Evolutionary conservation across 2,329 filamentous ascomycete species (phyloP), one percentile per base, ranked within the genome.

Genomic region (Nigrospora sphaerica): DNA sequence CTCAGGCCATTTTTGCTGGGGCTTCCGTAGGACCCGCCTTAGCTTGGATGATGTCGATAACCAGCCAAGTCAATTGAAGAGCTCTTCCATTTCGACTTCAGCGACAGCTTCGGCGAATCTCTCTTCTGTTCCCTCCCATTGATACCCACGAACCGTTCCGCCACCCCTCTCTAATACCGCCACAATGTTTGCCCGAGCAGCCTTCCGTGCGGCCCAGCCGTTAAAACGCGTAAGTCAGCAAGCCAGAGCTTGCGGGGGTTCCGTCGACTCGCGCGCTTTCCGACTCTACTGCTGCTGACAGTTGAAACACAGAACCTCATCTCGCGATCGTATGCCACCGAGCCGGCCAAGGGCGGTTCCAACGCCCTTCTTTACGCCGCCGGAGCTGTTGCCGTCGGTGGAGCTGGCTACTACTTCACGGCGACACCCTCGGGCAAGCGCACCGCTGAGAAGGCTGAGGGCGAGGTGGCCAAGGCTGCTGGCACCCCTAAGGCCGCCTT

Each of bases 251-350:
- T 18, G 35, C 17, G n/a, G 33, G 19, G 12, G 39, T 39, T 19
- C 28, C 38, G 44, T 17, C 3, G 31, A 48, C 50, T 45, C 48
- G 48, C 46, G 39, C 56, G 61, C 46, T 52, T 42, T 35, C 37
- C 19, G 1, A 18, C 35, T 41, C 50, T 45, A 48, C 49, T 42
- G 36, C 32, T 28, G 44, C 56, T 59, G 46, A 61, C 49, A 7
- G 14, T 13, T 18, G 9, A 12, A 16, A 34, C 16, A 12, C 43
- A 64, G 60, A 52, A 49, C 38, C 50, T 60, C 42, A 42, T 62
- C 13, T 54, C 57, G 36, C 61, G 61, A 45, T 52, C 53, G 60
- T 96, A 95, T 68, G 87, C 91, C 47, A 86, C 87, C 53, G 75
- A 81, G 57, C 58, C 65, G 14, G 47, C 63, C 52, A 80, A 81